These are phyloP conservation scores for Diplodia scrobiculata DNA, from an alignment of 2,329 filamentous ascomycete genomes.

Conservation along the genomic window DNA sequence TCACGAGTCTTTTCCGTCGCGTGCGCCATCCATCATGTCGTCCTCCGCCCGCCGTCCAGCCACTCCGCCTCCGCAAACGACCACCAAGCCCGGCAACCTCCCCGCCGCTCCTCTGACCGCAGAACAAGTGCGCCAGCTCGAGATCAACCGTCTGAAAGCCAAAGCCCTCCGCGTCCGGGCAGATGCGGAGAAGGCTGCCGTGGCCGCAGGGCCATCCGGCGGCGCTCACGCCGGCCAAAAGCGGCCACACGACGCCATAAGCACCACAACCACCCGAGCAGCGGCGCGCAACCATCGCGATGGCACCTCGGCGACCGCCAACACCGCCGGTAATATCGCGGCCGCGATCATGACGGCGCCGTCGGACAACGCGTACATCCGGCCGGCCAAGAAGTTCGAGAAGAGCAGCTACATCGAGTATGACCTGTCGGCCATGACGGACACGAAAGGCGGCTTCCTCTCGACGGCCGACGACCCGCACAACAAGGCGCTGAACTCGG, in stretches of 20 bases:
- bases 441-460: slow-evolving; percentile 95
- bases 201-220: slow-evolving; percentile 31
- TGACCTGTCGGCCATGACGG: slow-evolving; percentile 96
- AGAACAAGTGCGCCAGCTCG: slow-evolving; percentile 65
- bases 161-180: slow-evolving; percentile 80
- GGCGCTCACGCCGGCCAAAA: slow-evolving; percentile 63
- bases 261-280: slow-evolving; percentile 45
- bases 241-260: slow-evolving; percentile 66
- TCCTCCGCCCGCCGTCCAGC: slow-evolving; percentile 41
- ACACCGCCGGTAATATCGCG: slow-evolving; percentile 44
- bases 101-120: slow-evolving; percentile 57
- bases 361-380: slow-evolving; percentile 50
- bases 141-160: slow-evolving; percentile 82
- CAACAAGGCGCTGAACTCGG: slow-evolving; percentile 71
- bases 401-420: slow-evolving; percentile 84
- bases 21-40: slow-evolving; percentile 30
- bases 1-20: too few species aligned
- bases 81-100: slow-evolving; percentile 41
- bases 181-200: slow-evolving; percentile 52
- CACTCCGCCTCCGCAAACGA: slow-evolving; percentile 52
- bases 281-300: slow-evolving; percentile 66
- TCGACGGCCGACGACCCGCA: slow-evolving; percentile 88
- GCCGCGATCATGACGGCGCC: slow-evolving; percentile 43
- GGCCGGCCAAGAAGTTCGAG: slow-evolving; percentile 81
- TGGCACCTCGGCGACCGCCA: slow-evolving; percentile 55